Base-by-base conservation (phyloP, 345 rosid species). In the Sonneratia caseolaris region DNA sequence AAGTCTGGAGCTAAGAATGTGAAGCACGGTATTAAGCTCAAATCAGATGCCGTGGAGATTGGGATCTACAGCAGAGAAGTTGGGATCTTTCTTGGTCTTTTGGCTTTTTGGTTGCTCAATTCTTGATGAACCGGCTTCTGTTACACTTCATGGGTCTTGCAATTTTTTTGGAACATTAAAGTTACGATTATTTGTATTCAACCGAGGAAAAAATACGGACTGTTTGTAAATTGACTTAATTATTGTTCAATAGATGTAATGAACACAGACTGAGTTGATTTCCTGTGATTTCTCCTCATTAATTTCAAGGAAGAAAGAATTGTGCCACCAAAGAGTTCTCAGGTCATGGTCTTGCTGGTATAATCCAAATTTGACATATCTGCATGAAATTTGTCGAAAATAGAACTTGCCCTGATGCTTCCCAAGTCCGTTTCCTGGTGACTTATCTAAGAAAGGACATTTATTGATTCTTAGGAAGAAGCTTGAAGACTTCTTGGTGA, bases 11-110 rank as follows among this genome's bases (percentile, higher is more conserved):
- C 64, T 14, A 81, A 77, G 71, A 0, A 68, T 10, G 18, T 2
- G 37, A 75, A 70, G 47, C 80, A 79, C 75, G 74, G 66, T 24
- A 56, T 91, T 59, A 86, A 40, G 80, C 89, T 94, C 71, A 84
- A 53, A 72, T 89, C 89, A 61, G 51, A 71, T 51, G 85, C 78
- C 37, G 8, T 27, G 37, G 19, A 27, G 36, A 1, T 45, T 7
- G 70, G 70, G 37, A 7, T 12, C 11, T 0, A n/a, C 16, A 13
- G 36, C 47, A 1, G 32, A 18, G 56, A 57, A 70, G 73, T 53
- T 11, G 65, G 12, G 64, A 70, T 70, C 64, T 68, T 68, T 22
- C 35, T 68, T 45, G 13, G 70, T 40, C 16, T 68, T 68, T 15
- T 40, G 13, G 51, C 51, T 1, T 68, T 19, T 7, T 15, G 49